These are phyloP conservation scores for Xylaria palmicola DNA, from an alignment of 495 filamentous ascomycete genomes.

Conservation along the genomic window DNA sequence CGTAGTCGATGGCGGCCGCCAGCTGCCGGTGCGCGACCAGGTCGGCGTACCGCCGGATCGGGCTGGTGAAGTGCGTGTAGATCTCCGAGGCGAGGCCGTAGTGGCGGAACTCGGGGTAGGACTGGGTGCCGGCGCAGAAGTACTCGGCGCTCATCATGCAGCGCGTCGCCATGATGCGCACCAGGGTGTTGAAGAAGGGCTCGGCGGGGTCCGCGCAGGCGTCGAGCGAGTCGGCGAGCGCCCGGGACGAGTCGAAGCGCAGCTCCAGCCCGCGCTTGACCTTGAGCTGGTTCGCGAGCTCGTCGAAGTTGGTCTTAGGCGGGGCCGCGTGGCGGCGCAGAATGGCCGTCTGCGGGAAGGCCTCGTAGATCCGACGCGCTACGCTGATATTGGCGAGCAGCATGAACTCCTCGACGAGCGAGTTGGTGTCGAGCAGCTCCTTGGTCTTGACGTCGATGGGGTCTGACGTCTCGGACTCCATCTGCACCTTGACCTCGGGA, in stretches of 20 bases:
- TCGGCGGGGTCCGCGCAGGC: conserved; percentile 75
- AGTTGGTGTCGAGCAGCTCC: conserved; percentile 90
- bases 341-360: conserved; percentile 93
- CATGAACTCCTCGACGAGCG: conserved; percentile 98
- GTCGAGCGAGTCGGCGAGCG: conserved; percentile 88
- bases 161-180: conserved; percentile 93
- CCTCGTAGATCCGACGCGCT: conserved; percentile 77
- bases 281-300: conserved; percentile 81
- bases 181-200: conserved; percentile 96
- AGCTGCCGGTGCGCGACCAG: conserved; percentile 91
- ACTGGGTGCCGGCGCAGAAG: conserved; percentile 89
- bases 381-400: conserved; percentile 95
- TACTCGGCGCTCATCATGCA: conserved; percentile 99
- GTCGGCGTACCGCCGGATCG: conserved; percentile 95
- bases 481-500: conserved; percentile 91
- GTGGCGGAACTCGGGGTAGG: conserved; percentile 91
- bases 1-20: conserved; percentile 90
- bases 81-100: conserved; percentile 95
- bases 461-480: conserved; percentile 91
- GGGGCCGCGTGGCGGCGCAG: conserved; percentile 89
- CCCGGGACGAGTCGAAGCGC: conserved; percentile 78
- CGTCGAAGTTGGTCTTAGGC: conserved; percentile 93
- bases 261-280: conserved; percentile 79
- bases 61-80: conserved; percentile 98
- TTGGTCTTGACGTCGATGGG: conserved; percentile 97